Evolutionary conservation across 2,329 filamentous ascomycete species (phyloP), one percentile per base, ranked within the genome.

Genomic region (Gnomoniopsis sp.): DNA sequence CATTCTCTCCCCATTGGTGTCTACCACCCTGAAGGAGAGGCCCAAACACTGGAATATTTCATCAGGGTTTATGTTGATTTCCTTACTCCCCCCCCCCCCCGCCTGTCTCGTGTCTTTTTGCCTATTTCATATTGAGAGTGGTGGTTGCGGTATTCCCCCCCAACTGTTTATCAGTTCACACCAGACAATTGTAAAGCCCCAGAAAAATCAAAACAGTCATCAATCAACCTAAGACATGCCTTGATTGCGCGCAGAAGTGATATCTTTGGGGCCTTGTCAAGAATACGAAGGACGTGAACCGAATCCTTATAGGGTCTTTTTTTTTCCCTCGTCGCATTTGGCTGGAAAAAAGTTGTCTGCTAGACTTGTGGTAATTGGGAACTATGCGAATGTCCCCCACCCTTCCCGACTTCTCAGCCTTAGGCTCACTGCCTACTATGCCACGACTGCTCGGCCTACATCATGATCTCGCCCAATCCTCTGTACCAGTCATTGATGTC

Each of bases 201-300:
- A 34, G 53, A 58, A 62, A 62, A 62, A 58, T 62, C 51, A 57
- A 62, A 62, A 60, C 57, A 58, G 59, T 61, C 56, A 59, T 52
- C 59, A 59, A 61, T 34, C 46, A 47, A 53, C 23, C 55, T 33
- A 41, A 19, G 14, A 46, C n/a, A 43, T 43, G 1, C 3, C 14
- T 21, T 22, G 17, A 6, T 46, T 41, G 8, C 38, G 38, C 38
- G 38, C 36, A 11, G 36, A 41, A 41, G 17, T 41, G 36, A 41
- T 41, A 12, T n/a, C 12, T 41, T 15, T n/a, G 4, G 36, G 36
- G 17, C 17, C 4, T 15, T 4, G 12, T 41, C 12, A 12, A 12
- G 36, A 8, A 30, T 30, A 30, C 26, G 8, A 30, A 4, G 26
- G 26, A 8, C 26, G 26, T 30, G 26, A 30, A 4, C 26, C 8